Evolutionary conservation across 331 rosid species (phyloP), one percentile per base, ranked within the genome.

Genomic region (Phaseolus coccineus): DNA sequence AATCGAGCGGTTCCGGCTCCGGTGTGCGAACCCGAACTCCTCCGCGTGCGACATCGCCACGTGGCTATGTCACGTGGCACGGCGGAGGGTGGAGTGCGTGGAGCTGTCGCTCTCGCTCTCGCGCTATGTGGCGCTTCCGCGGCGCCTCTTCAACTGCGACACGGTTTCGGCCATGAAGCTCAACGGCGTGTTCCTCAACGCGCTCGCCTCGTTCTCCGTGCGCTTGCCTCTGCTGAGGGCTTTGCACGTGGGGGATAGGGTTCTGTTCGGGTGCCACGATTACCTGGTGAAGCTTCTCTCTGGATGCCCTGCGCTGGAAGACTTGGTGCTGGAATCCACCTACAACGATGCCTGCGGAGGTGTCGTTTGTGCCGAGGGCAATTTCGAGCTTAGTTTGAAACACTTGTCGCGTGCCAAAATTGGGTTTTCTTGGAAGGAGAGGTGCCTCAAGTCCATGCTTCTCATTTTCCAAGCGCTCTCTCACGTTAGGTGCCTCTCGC

Each of bases 171-270:
- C 24, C 15, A 12, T 81, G 73, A 81, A 57, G 53, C 62, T 81
- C 30, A 51, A 81, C 44, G 80, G 80, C 16, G 78, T 80, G 22
- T 80, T 52, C 57, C 50, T 80, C 6, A 80, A 73, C 48, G 67
- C 69, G n/a, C 24, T 80, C 2, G 58, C 28, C 0, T 44, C 75
- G 3, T 80, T 80, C 56, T 80, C 84, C 4, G 70, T 74, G 27
- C 0, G 5, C 1, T 59, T 81, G 15, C 84, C 84, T 22, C 4
- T 2, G 53, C 76, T 81, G 2, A 81, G 15, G 80, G 61, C 33
- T 76, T 10, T 81, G 53, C 80, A 81, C 24, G 63, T 81, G 24
- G 84, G 80, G 28, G 80, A 81, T 30, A 74, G 68, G 73, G 84
- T 80, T 73, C 37, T 80, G 69, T 73, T 73, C 2, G 68, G 84